Evolutionary conservation across 1,139 yeast species (phyloP), one percentile per base, ranked within the genome.

Genomic region (Pneumocystis murina): DNA sequence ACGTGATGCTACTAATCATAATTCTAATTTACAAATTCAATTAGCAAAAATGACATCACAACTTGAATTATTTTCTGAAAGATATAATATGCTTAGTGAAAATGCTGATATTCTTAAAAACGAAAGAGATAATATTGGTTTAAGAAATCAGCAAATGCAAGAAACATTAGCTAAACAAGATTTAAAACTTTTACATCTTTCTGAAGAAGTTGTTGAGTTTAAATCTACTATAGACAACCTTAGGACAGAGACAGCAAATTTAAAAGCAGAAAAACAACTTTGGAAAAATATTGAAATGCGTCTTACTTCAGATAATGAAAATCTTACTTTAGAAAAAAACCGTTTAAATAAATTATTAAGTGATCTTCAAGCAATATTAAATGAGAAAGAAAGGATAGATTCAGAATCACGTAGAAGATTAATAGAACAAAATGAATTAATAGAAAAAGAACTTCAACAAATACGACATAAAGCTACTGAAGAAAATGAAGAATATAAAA

Each of bases 321-420:
- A 78, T 54, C 75, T 87, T 65, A 75, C 79, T 62, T 78, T 78
- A 5, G 95, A 89, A 70, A 84, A 84, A 69, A 74, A 79, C 12
- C 80, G 83, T 64, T 76, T 88, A 60, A 84, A 80, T 68, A 80
- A 81, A 7, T 77, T 85, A 67, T 79, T 87, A n/a, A 73, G 81
- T 30, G 86, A 81, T 69, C 75, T 87, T 64, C 91, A 87, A 72
- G 69, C 80, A 0, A 73, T 84, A 57, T 82, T 85, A 64, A 79
- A 78, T 64, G 94, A 87, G 71, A 79, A 91, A 63, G 86, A 85
- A 64, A 71, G 76, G 0, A 75, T 82, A 10, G 78, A 80, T 61
- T 73, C 76, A 36, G 85, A 84, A 59, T 72, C 84, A 1, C 78
- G 83, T 28, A 75, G 76, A 39, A 77, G 85, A 61, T 77, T 85